phyloP scores from a whole-genome alignment of 768 basidiomycete genomes.

The Tulasnella sp. region DNA sequence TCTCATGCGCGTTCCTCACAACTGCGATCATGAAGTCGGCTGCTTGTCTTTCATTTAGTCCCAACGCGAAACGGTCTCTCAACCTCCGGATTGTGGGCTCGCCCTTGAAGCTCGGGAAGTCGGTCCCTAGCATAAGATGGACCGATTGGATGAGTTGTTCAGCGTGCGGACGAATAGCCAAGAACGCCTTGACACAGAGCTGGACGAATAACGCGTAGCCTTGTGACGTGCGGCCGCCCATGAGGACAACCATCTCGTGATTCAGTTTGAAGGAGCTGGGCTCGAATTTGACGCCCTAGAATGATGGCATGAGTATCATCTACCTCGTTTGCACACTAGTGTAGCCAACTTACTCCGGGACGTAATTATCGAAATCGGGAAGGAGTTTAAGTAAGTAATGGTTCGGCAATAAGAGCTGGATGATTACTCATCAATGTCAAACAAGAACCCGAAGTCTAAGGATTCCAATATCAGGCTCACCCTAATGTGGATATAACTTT shows the following conservation, averaged over 20 bases:
- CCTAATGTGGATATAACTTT: constrained; percentile 14
- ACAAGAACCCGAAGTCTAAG: constrained; percentile 89
- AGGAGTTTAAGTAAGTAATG: constrained; percentile 12
- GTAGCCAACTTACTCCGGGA: constrained; percentile 47
- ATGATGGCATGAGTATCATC: not conserved
- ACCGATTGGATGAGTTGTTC: constrained; percentile 83
- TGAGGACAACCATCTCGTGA: constrained; percentile 95
- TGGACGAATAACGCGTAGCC: constrained; percentile 92
- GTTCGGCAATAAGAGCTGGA: not conserved
- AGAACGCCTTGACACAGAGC: constrained; percentile 90
- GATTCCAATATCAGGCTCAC: constrained; percentile 7
- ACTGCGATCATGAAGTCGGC: constrained; percentile 88
- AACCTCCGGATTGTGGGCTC: constrained; percentile 82
- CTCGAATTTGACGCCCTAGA: constrained; percentile 94
- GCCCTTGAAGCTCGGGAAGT: constrained; percentile 93
- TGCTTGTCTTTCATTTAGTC: constrained; percentile 77
- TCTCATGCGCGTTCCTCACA: constrained; percentile 89
- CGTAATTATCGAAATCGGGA: constrained; percentile 32
- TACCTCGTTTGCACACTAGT: not conserved
- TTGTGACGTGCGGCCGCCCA: constrained; percentile 91
- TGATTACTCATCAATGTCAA: constrained; percentile 87
- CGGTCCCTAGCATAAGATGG: constrained; percentile 89
- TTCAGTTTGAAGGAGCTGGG: constrained; percentile 97
- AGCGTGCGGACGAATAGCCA: constrained; percentile 89
- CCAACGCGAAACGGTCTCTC: constrained; percentile 73